Evolutionary conservation across 371 early-diverging fungal species (phyloP), one percentile per base, ranked within the genome.

Genomic region (Encephalitozoon intestinalis): DNA sequence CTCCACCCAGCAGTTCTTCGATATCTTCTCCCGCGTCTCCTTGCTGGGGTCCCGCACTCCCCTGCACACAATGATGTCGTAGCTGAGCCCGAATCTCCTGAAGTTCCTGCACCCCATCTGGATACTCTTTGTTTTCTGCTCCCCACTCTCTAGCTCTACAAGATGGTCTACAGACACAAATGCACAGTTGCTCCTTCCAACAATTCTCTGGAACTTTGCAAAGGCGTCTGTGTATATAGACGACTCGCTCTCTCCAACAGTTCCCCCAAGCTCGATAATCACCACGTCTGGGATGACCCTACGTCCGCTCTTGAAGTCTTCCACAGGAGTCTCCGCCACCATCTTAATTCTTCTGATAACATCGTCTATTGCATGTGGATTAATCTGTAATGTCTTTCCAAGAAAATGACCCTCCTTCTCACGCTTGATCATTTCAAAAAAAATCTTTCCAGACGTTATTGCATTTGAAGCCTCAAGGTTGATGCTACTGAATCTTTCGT

Each of bases 101-200:
- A 95, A 87, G 78, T 95, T 94, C 72, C 94, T 90, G 50, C 95
- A 89, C 51, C 92, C 91, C 53, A 91, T 89, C 85, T 97, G 97
- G 6, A 96, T 94, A 65, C 95, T 95, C 88, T 96, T 96, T 39
- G 96, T 96, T 89, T 98, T 97, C 85, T 95, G 95, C 82, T 96
- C 96, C 67, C 92, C 93, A 30, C 94, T 94, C 2, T 91, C 89
- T 30, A 98, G 92, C 4, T 95, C 90, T 52, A 96, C 95, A 1
- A 97, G 89, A 66, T 96, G 88, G 21, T 96, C 95, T 12, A 97
- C 96, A 80, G 94, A 94, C 76, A 96, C 92, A 79, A 95, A 83
- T 72, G 90, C 90, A 82, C 95, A 95, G 88, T 95, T 94, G 46
- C 92, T 92, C 77, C 89, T 90, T n/a, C 94, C 95, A 18, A 95